Conservation (phyloP, 106 monocot genomes). For the Allium sativum region DNA sequence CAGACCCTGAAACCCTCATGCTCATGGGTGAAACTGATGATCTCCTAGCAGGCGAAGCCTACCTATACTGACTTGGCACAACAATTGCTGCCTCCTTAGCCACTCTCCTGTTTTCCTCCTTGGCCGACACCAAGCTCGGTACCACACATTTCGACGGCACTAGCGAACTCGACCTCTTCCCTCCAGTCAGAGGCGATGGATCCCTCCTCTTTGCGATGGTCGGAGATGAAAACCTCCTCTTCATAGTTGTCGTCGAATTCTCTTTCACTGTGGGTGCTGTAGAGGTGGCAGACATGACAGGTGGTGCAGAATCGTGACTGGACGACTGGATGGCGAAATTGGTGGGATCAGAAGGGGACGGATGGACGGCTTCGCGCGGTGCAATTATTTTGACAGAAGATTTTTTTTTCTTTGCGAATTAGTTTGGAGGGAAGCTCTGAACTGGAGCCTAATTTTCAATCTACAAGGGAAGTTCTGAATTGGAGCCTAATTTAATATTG, state of each 20-base stretch:
- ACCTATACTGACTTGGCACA: conserved; percentile 87
- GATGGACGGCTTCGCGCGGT: no score
- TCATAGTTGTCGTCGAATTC: background rate
- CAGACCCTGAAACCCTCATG: conserved; percentile 42
- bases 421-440: no score
- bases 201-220: background rate
- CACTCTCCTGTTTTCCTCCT: conserved; percentile 63
- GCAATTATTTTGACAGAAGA: no score
- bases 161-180: conserved; percentile 51
- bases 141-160: conserved; percentile 83
- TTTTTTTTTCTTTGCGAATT: no score
- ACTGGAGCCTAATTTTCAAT: no score
- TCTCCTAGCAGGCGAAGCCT: conserved; percentile 63
- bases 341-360: conserved; percentile 17
- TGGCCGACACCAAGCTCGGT: conserved; percentile 68
- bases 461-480: no score
- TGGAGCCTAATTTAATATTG: no score
- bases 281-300: background rate
- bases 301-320: conserved; percentile 19
- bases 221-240: conserved; percentile 66
- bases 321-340: conserved; percentile 72
- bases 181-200: conserved; percentile 25
- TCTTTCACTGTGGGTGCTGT: background rate
- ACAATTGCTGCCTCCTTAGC: conserved; percentile 80
- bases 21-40: conserved; percentile 49